phyloP scores from a whole-genome alignment of 1,284 basidiomycete species.

The Heterobasidion irregulare region DNA sequence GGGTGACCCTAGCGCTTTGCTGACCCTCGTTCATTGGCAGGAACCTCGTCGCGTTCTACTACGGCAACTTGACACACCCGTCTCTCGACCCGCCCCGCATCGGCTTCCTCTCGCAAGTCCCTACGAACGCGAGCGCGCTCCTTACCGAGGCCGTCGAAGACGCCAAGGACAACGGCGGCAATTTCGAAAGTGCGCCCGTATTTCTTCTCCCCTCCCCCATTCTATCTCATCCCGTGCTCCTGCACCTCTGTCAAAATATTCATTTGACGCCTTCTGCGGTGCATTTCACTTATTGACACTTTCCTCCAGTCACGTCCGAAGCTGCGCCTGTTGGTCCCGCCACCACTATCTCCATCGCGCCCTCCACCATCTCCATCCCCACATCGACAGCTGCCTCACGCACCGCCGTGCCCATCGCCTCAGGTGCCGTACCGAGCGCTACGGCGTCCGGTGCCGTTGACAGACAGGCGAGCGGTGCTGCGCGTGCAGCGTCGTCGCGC shows the following conservation, averaged over 20 bases:
- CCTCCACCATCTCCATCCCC: neutral
- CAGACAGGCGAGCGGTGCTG: neutral
- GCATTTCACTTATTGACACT: neutral
- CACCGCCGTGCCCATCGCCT: neutral
- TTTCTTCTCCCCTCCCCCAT: neutral
- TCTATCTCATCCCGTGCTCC: no score
- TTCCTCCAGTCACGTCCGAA: constrained; percentile 7
- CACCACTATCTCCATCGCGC: neutral
- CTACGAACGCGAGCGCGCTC: constrained; percentile 33
- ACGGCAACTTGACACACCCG: constrained; percentile 55
- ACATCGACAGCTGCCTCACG: neutral
- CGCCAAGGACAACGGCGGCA: constrained; percentile 27
- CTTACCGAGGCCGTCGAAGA: constrained; percentile 30
- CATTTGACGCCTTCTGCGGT: neutral
- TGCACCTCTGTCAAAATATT: no score
- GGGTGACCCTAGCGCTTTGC: no score
- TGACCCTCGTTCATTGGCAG: constrained; percentile 11
- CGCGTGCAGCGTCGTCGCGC: neutral
- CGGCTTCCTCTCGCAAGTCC: constrained; percentile 61
- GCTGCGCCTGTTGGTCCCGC: neutral
- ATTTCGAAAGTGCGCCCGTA: constrained; percentile 30
- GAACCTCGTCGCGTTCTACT: constrained; percentile 42
- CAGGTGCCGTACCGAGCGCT: neutral
- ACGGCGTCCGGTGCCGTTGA: neutral
- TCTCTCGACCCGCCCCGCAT: constrained; percentile 55